Conservation (phyloP, 345 rosid genomes). For the Citrus reticulata region DNA sequence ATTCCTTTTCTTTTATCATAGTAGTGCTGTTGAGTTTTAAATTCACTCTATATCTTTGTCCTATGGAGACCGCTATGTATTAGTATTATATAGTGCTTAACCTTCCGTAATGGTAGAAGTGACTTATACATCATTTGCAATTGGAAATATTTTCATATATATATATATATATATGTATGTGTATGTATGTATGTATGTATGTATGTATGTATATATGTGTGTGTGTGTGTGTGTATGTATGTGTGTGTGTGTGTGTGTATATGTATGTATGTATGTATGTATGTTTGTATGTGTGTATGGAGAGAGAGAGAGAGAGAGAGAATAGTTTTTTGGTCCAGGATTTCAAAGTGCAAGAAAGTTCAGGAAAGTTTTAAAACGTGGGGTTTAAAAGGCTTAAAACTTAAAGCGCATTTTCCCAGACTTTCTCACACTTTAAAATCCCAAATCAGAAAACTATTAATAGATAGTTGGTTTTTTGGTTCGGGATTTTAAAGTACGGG, state of each 20-base stretch:
- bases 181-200: accelerated
- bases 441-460: too few relatives aligned
- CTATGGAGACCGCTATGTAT: neutral
- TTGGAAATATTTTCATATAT: neutral
- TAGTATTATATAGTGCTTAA: neutral
- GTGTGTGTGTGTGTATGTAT: accelerated
- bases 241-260: accelerated
- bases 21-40: neutral
- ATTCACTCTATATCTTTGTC: neutral
- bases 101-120: neutral
- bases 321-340: too few relatives aligned
- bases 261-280: too few relatives aligned
- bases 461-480: too few relatives aligned
- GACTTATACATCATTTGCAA: neutral
- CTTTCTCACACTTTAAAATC: too few relatives aligned
- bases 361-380: too few relatives aligned
- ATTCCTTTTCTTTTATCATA: neutral
- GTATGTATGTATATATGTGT: accelerated
- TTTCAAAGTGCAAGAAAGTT: too few relatives aligned
- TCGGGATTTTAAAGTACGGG: too few relatives aligned
- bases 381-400: too few relatives aligned
- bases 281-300: accelerated
- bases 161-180: neutral
- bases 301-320: too few relatives aligned
- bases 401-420: too few relatives aligned